A percentile compares a stretch with the other conserved stretches of the same genome.
These are phyloP conservation scores for Trichoderma arundinaceum DNA, from an alignment of 2,329 filamentous ascomycete genomes.

Conservation along the genomic window DNA sequence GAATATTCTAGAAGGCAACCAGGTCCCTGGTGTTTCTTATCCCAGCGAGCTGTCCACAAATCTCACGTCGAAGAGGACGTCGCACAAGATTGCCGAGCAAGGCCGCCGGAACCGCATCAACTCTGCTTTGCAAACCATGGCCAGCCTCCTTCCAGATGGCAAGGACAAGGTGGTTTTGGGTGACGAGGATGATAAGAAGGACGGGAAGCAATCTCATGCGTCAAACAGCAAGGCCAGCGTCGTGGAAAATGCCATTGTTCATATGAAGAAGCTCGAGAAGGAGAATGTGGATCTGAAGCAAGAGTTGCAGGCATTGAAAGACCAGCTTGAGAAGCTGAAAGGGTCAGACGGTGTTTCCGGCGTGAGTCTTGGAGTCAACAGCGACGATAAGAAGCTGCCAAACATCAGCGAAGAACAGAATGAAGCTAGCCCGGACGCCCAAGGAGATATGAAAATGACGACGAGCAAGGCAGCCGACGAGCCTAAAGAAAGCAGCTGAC, in stretches of 20 bases:
- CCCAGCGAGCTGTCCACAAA: constrained; percentile 91
- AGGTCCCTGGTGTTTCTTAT: constrained; percentile 87
- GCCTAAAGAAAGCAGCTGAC: constrained; percentile 11
- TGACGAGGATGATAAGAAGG: constrained; percentile 56
- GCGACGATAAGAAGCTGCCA: not conserved
- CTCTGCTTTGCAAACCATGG: constrained; percentile 88
- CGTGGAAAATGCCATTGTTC: constrained; percentile 95
- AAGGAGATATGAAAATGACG: constrained; percentile 11
- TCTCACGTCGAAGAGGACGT: constrained; percentile 93
- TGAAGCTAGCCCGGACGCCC: not conserved
- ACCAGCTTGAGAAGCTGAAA: constrained; percentile 41
- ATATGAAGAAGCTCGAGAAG: constrained; percentile 83
- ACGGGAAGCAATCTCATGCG: constrained; percentile 55
- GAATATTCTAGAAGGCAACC: constrained; percentile 92
- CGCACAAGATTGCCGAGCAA: constrained; percentile 97
- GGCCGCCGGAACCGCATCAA: constrained; percentile 95
- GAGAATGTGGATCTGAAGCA: constrained; percentile 73
- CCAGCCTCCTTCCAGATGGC: constrained; percentile 73
- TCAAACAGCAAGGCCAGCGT: constrained; percentile 93
- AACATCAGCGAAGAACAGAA: constrained; percentile 13
- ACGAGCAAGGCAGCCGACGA: not conserved
- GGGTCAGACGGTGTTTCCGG: not conserved
- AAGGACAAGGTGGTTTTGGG: constrained; percentile 48
- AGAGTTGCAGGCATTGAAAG: constrained; percentile 53
- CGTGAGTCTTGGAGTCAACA: not conserved